A percentile compares a stretch with the other conserved stretches of the same genome.
These are phyloP conservation scores for Xylaria digitata DNA, from an alignment of 2,329 filamentous ascomycete species.

Conservation along the genomic window DNA sequence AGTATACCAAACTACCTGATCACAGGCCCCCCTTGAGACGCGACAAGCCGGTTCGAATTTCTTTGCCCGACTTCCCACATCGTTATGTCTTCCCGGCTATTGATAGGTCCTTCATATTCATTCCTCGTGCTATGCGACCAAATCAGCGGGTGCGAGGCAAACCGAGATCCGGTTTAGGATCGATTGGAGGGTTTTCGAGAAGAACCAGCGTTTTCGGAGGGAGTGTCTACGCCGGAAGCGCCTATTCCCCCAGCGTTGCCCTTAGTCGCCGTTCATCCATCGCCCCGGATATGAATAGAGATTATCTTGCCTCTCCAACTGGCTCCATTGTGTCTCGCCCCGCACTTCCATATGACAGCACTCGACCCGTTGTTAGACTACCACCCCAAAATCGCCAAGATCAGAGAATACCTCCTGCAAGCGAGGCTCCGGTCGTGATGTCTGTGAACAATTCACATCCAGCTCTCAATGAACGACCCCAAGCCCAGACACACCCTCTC, in stretches of 20 bases:
- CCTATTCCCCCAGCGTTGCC: slow-evolving; percentile 87
- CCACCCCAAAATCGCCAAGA: slow-evolving; percentile 68
- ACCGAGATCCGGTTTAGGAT: slow-evolving; percentile 77
- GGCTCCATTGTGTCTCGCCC: slow-evolving; percentile 80
- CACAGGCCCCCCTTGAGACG: slow-evolving; percentile 92
- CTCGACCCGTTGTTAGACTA: slow-evolving; percentile 82
- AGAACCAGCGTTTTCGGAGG: slow-evolving; percentile 84
- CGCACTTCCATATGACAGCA: slow-evolving; percentile 68
- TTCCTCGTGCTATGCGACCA: slow-evolving; percentile 89
- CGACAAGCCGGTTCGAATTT: slow-evolving; percentile 96
- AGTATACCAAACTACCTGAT: slow-evolving; percentile 93
- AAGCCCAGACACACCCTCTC: slow-evolving; percentile 68
- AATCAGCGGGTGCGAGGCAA: slow-evolving; percentile 85
- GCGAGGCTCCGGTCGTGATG: slow-evolving; percentile 42
- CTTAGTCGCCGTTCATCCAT: slow-evolving; percentile 90
- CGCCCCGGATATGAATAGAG: slow-evolving; percentile 72
- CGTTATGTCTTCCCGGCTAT: slow-evolving; percentile 91
- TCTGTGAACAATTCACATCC: slow-evolving; percentile 47
- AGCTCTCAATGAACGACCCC: slow-evolving; percentile 64
- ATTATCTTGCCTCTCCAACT: slow-evolving; percentile 82
- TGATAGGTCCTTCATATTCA: slow-evolving; percentile 97
- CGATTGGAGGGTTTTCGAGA: slow-evolving; percentile 74
- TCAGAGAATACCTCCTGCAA: slow-evolving; percentile 45
- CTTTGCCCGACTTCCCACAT: slow-evolving; percentile 80
- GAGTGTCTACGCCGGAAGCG: slow-evolving; percentile 74